These are phyloP conservation scores for Hymenoscyphus infarciens DNA, from an alignment of 2,329 filamentous ascomycete genomes.

Conservation along the genomic window DNA sequence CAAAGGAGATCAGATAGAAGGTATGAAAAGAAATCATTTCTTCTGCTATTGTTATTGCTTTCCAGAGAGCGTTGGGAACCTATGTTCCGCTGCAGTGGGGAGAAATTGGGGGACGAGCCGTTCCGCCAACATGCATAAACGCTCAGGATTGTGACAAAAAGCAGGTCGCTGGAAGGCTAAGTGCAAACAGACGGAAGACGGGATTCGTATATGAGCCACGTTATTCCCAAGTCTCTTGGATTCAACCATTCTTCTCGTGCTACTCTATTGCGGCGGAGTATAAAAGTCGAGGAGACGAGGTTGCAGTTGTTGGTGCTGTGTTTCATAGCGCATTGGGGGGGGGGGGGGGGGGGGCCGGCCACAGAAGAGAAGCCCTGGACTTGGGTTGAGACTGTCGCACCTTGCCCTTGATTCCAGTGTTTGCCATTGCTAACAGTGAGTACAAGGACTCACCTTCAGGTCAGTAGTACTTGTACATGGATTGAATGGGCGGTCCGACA, in stretches of 20 bases:
- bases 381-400: neutral
- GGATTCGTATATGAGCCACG: neutral
- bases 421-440: too few relatives aligned
- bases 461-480: too few relatives aligned
- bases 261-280: neutral
- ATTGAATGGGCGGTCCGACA: too few relatives aligned
- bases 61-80: neutral
- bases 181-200: neutral
- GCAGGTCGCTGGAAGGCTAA: too few relatives aligned
- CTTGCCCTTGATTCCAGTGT: too few relatives aligned
- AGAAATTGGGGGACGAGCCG: neutral
- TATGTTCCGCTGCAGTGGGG: neutral
- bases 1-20: too few relatives aligned
- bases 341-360: fast-evolving
- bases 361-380: neutral
- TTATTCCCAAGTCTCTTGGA: too few relatives aligned
- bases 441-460: too few relatives aligned
- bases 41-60: neutral
- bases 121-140: slow-evolving; percentile 5
- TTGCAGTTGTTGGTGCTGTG: neutral
- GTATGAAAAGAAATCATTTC: too few relatives aligned
- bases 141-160: neutral
- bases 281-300: neutral
- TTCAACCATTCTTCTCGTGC: neutral
- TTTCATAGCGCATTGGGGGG: neutral